Conservation (phyloP, 23 red algal genomes). For the Gracilaria domingensis region DNA sequence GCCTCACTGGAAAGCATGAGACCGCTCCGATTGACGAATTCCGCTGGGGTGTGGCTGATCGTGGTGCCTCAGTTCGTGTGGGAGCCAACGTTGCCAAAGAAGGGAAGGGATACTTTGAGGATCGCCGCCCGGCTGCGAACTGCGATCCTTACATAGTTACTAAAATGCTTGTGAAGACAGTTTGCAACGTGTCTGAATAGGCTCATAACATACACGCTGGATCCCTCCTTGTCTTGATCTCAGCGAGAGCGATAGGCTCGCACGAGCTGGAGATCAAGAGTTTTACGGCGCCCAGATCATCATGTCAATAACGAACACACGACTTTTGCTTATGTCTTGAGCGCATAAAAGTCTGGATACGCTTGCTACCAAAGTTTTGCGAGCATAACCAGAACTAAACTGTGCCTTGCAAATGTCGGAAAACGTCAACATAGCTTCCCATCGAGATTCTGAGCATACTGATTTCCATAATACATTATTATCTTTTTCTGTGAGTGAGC, state of each 20-base stretch:
- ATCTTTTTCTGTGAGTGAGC: too few species aligned
- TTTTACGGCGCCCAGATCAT: too few species aligned
- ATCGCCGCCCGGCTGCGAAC: conserved; percentile 91
- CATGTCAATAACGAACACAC: too few species aligned
- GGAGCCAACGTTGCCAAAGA: conserved; percentile 73
- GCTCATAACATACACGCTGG: not conserved
- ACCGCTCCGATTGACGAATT: conserved; percentile 88
- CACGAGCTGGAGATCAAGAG: too few species aligned
- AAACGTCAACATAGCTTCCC: not conserved
- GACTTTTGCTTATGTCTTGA: too few species aligned
- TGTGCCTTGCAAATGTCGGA: not conserved
- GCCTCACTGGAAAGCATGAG: conserved; percentile 94
- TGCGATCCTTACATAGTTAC: conserved; percentile 98
- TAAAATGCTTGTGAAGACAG: conserved; percentile 87
- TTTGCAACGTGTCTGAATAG: conserved; percentile 78
- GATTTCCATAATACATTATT: not conserved
- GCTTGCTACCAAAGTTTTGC: not conserved
- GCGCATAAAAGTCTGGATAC: not conserved
- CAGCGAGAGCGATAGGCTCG: not conserved
- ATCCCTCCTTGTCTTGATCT: not conserved
- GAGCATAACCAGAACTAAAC: not conserved
- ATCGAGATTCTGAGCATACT: not conserved
- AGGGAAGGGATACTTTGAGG: conserved; percentile 97
- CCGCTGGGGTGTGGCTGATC: conserved; percentile 89
- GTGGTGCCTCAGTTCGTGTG: conserved; percentile 91